Base-by-base conservation (phyloP, 768 basidiomycete species). In the Suillus bovinus region DNA sequence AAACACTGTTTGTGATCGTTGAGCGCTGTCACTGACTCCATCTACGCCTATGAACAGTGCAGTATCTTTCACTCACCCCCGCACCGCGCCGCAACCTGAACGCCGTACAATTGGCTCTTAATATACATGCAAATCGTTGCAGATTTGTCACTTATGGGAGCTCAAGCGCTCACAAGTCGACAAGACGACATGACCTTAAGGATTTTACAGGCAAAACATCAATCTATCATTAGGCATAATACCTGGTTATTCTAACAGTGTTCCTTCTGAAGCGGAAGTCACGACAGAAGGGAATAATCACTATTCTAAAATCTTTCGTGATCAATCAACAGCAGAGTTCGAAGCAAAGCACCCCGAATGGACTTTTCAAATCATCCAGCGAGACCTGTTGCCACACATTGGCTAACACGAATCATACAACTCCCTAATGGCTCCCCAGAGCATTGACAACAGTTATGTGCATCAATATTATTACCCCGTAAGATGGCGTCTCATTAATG, bases 51-150 rank as follows among this genome's bases (percentile, higher is more conserved):
- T 42, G 33, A 20, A 63, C 17, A 47, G 46, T 58, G 31, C 31
- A 61, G 36, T 55, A 71, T 27, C 59, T 74, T 54, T 64, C 69
- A 38, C 61, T 76, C 24, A 62, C 47, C 24, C 3, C 24, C 47
- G 22, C 3, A 46, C 10, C n/a, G n/a, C n/a, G n/a, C n/a, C 33
- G 8, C 33, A 34, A 34, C 1, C 33, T 34, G 8, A 34, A 29
- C 14, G 17, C 47, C 1, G 5, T 6, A 22, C 22, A 46, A 46
- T 14, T 22, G 8, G 17, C 17, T 27, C 5, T 29, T 17, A 5
- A 29, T 17, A 29, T 17, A 29, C 47, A 49, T 29, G 27, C 17
- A 4, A 50, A 29, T 20, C 27, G 9, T 50, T 50, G 27, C 27
- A 49, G 2, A 50, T 17, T 11, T 50, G 5, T 50, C 29, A 20